Conservation (phyloP, 1,284 basidiomycete species). For the Puccinia hordei region DNA sequence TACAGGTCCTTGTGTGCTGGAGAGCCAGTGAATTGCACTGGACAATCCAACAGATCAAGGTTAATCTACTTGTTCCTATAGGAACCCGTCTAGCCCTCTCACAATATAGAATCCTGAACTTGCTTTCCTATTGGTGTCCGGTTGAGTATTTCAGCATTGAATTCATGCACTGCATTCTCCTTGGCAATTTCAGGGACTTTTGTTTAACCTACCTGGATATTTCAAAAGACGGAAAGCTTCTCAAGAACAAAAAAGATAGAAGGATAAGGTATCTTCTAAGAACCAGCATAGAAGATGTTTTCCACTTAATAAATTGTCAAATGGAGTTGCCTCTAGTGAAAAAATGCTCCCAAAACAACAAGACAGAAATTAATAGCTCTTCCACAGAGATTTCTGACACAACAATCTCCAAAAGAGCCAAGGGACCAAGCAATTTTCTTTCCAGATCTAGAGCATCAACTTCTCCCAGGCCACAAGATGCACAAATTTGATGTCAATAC, state of each 20-base stretch:
- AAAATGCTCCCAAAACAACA: background rate
- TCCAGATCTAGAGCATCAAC: background rate
- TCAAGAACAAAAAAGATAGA: background rate
- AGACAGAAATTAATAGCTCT: background rate
- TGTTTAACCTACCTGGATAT: constrained; percentile 12
- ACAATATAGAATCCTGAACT: constrained; percentile 22
- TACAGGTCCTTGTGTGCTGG: too few relatives aligned
- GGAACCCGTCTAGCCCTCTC: too few relatives aligned
- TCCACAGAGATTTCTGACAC: background rate
- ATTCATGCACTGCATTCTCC: constrained; percentile 36
- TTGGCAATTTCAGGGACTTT: constrained; percentile 23
- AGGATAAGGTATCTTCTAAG: background rate
- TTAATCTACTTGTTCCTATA: too few relatives aligned
- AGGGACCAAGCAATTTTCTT: background rate
- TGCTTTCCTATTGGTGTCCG: constrained; percentile 31
- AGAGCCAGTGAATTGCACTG: too few relatives aligned
- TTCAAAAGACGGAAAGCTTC: constrained; percentile 10
- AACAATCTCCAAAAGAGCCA: background rate
- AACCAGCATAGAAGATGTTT: background rate
- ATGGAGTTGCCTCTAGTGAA: background rate
- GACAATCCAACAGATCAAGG: too few relatives aligned
- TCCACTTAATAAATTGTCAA: background rate
- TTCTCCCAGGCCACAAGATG: background rate
- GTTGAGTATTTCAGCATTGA: constrained; percentile 28
- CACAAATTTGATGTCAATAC: too few relatives aligned